Evolutionary conservation across 2,329 filamentous ascomycete genomes (phyloP), one percentile per base, ranked within the genome.

Genomic region (Colletotrichum incanum): DNA sequence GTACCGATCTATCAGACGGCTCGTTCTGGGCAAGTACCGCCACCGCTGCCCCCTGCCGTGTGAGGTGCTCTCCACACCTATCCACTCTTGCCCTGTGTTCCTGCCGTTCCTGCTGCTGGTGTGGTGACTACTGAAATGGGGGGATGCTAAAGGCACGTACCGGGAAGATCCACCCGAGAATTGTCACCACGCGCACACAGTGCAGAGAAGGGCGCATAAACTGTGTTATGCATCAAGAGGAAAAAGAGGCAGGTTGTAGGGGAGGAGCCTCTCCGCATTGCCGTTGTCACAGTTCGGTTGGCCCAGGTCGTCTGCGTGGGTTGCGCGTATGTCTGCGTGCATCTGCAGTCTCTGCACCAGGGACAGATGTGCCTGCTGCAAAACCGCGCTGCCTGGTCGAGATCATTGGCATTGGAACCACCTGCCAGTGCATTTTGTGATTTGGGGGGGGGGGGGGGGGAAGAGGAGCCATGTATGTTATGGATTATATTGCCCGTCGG

Each of bases 341-440:
- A 45, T 41, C 7, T 50, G 45, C 41, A 28, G n/a, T 8, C 34
- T 37, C 34, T 8, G 34, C 34, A 5, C 9, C 34, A 37, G 34
- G 34, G 34, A 37, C 34, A 8, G 34, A 37, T 11, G 34, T 63
- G 34, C 31, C 20, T 18, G 14, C 31, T n/a, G 9, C 43, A 28
- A 50, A 37, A 26, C n/a, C 37, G 43, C 43, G 43, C 59, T 50
- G 43, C 43, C 59, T 23, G 43, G 31, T 62, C 45, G 43, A 26
- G 20, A 67, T 55, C 49, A 67, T 71, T 71, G 67, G 67, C 67
- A 67, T 61, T 55, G 49, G 18, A 11, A 52, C 26, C 61, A 47
- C 43, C 28, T 63, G 41, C 23, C 55, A 61, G 43, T 55, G 28
- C 50, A 34, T 54, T 20, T 34, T 18, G 28, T 54, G 7, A 34